Percentiles rank a stretch among this genome's conserved stretches.
Conservation (phyloP, 345 rosid species). For the Balakata baccata region DNA sequence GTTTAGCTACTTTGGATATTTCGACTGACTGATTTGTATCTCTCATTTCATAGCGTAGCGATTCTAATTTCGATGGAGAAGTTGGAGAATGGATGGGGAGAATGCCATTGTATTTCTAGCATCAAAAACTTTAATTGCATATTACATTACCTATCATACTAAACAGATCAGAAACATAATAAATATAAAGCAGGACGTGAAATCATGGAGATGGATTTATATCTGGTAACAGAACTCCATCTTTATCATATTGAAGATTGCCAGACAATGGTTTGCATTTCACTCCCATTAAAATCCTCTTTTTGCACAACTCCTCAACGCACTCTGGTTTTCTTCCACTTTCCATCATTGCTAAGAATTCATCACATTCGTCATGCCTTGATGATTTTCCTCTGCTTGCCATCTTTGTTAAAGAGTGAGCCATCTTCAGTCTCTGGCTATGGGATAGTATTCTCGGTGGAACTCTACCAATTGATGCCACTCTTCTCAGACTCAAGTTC, state of each 20-base stretch:
- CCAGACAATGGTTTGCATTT: constrained; percentile 55
- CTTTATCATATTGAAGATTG: constrained; percentile 39
- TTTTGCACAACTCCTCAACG: constrained; percentile 54
- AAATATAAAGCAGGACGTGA: neutral
- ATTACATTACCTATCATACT: too few relatives aligned
- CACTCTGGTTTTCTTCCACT: neutral
- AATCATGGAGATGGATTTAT: constrained; percentile 10
- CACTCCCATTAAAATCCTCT: constrained; percentile 66
- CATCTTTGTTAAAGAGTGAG: constrained; percentile 12
- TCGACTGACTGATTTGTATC: too few relatives aligned
- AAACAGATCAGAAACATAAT: neutral
- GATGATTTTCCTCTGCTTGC: constrained; percentile 15
- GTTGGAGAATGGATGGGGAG: too few relatives aligned
- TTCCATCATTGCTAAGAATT: neutral
- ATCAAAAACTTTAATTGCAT: too few relatives aligned
- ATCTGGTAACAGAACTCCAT: constrained; percentile 49
- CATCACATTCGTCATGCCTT: neutral
- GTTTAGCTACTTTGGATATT: too few relatives aligned
- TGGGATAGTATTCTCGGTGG: constrained; percentile 24
- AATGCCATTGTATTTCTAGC: too few relatives aligned
- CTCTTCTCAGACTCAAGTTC: neutral
- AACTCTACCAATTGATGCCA: neutral
- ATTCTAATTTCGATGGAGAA: too few relatives aligned
- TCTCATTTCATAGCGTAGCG: too few relatives aligned
- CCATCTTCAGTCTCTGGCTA: constrained; percentile 29